phyloP scores from a whole-genome alignment of 805 yeast genomes.

The Candida lessepsii region DNA sequence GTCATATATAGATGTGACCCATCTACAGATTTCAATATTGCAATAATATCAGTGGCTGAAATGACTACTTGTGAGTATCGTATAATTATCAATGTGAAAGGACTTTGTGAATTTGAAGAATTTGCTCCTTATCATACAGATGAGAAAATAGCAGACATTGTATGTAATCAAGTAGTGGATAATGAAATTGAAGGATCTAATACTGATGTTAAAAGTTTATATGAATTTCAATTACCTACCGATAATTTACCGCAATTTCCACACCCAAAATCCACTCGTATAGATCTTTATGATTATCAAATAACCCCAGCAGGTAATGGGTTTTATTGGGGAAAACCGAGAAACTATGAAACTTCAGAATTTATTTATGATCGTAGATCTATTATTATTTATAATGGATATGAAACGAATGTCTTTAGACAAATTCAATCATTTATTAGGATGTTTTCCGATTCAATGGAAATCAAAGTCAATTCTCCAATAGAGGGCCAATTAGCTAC shows the following conservation, averaged over 20 bases:
- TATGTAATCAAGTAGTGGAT: slow-evolving; percentile 21
- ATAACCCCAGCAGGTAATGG: slow-evolving; percentile 32
- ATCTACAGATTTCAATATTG: slow-evolving; percentile 13
- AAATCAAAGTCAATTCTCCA: slow-evolving; percentile 29
- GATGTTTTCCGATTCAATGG: slow-evolving; percentile 23
- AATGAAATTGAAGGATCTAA: slow-evolving; percentile 5
- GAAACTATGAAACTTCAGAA: background rate
- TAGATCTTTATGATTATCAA: slow-evolving; percentile 27
- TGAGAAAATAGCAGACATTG: slow-evolving; percentile 26
- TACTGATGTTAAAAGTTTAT: background rate
- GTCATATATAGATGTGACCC: slow-evolving; percentile 57
- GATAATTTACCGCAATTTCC: slow-evolving; percentile 20
- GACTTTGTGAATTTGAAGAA: slow-evolving; percentile 44
- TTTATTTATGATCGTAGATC: slow-evolving; percentile 13
- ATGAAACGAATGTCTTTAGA: background rate
- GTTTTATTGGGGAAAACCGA: slow-evolving; percentile 24
- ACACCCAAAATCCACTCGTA: slow-evolving; percentile 21
- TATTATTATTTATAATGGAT: slow-evolving; percentile 10
- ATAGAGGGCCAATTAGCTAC: slow-evolving; percentile 9
- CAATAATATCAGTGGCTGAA: slow-evolving; percentile 47
- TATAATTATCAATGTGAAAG: slow-evolving; percentile 49
- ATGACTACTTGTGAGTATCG: slow-evolving; percentile 57
- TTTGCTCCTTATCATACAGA: slow-evolving; percentile 25
- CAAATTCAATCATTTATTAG: slow-evolving; percentile 17
- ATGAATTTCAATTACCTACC: slow-evolving; percentile 22